phyloP scores from a whole-genome alignment of 139 green algal species.

The Tetraselmis chui region DNA sequence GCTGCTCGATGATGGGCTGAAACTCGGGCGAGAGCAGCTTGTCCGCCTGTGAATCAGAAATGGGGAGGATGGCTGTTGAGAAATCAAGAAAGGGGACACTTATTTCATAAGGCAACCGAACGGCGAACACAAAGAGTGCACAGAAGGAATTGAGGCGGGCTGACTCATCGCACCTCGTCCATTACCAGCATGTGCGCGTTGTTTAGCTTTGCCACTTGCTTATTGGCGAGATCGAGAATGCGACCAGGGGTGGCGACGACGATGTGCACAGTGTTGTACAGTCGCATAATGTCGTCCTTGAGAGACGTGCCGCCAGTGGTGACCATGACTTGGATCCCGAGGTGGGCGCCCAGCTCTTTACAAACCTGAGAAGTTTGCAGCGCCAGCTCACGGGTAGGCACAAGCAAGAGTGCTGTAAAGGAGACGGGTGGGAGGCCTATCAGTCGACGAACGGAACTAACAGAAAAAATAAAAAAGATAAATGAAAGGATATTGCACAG shows the following conservation, averaged over 20 bases:
- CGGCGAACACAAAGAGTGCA: too few relatives aligned
- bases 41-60: conserved; percentile 76
- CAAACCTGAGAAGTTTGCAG: conserved; percentile 94
- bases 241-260: conserved; percentile 95
- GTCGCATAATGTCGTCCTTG: conserved; percentile 97
- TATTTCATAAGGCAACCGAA: too few relatives aligned
- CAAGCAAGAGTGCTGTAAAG: conserved; percentile 84
- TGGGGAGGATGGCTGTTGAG: too few relatives aligned
- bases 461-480: too few relatives aligned
- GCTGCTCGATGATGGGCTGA: conserved; percentile 89
- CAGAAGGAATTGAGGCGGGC: too few relatives aligned
- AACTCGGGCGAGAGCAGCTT: conserved; percentile 97
- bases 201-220: conserved; percentile 86
- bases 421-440: not conserved
- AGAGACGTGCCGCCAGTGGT: conserved; percentile 94
- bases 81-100: too few relatives aligned
- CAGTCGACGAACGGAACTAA: too few relatives aligned
- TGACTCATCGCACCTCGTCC: conserved; percentile 91
- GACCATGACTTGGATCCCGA: conserved; percentile 86
- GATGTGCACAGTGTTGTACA: conserved; percentile 79
- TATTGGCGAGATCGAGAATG: conserved; percentile 92
- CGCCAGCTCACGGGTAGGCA: conserved; percentile 95
- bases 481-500: too few relatives aligned
- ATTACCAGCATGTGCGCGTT: conserved; percentile 85
- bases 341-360: conserved; percentile 97